phyloP scores from a whole-genome alignment of 805 yeast genomes.

The Yarrowia sp. region DNA sequence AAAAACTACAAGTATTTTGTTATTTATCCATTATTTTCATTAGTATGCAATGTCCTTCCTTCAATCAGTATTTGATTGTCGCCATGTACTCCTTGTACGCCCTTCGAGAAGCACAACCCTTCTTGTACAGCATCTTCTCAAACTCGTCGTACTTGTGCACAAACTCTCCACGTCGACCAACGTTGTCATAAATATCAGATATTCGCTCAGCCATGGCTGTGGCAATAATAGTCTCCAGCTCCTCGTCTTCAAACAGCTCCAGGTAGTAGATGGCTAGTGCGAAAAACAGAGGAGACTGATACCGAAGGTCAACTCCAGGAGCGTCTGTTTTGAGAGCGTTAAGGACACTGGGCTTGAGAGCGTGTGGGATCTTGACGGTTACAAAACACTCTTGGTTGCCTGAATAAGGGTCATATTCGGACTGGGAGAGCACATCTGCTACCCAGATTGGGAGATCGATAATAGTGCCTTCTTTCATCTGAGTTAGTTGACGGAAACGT shows the following conservation, averaged over 20 bases:
- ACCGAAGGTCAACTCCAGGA: background rate
- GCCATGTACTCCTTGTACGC: conserved; percentile 22
- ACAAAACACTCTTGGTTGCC: conserved; percentile 12
- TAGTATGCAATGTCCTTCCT: background rate
- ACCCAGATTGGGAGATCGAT: conserved; percentile 16
- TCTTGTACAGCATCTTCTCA: background rate
- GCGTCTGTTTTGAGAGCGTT: conserved; percentile 22
- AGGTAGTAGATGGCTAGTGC: conserved; percentile 5
- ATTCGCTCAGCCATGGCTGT: background rate
- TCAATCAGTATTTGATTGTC: background rate
- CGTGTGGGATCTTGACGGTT: conserved; percentile 1
- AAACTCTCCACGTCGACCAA: background rate
- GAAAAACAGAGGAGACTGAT: conserved; percentile 17
- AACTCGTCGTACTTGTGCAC: conserved; percentile 23
- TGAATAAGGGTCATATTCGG: conserved; percentile 3
- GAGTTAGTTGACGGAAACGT: background rate
- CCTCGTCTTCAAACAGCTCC: conserved; percentile 16
- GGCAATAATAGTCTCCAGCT: background rate
- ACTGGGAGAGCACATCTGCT: conserved; percentile 7
- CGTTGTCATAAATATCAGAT: conserved; percentile 1
- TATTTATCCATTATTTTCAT: background rate
- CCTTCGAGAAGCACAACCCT: background rate
- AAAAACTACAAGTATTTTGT: background rate
- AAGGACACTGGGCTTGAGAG: background rate
- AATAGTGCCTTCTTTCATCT: conserved; percentile 12